Evolutionary conservation across 2,329 filamentous ascomycete genomes (phyloP).

Genomic region (Cylindrodendrum hubeiense): DNA sequence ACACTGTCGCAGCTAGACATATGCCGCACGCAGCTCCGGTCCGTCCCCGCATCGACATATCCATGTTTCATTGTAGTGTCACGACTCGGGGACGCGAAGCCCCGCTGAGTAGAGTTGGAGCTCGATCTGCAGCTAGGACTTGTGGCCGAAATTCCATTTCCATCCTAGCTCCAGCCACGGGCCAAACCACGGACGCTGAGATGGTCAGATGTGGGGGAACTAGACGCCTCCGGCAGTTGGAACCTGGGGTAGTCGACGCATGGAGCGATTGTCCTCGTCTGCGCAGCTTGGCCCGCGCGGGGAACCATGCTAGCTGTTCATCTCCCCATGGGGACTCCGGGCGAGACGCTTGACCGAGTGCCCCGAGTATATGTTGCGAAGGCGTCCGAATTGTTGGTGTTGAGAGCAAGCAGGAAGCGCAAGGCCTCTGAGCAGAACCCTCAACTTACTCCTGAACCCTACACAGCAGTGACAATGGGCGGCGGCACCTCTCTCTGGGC

Average conservation of each 20-base stretch:
- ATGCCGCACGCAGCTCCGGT: neutral
- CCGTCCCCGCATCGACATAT: neutral
- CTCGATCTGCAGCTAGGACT: constrained; percentile 14
- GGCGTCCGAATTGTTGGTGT: neutral
- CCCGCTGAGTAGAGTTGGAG: neutral
- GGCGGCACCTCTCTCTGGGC: constrained; percentile 25
- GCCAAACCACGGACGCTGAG: neutral
- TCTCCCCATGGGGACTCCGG: constrained; percentile 1
- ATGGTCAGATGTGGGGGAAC: neutral
- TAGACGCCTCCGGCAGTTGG: neutral
- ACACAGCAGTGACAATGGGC: constrained; percentile 3
- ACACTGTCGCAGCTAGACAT: neutral
- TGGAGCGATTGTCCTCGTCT: neutral
- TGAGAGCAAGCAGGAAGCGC: neutral
- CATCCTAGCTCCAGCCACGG: constrained; percentile 6
- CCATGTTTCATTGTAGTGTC: neutral
- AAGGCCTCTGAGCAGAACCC: neutral
- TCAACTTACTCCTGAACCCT: neutral
- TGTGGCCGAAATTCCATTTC: constrained; percentile 20
- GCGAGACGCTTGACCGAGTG: neutral
- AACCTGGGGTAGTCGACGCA: neutral
- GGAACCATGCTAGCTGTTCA: neutral
- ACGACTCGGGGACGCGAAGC: neutral
- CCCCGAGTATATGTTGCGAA: neutral
- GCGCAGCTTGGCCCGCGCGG: neutral